phyloP scores from a whole-genome alignment of 495 filamentous ascomycete genomes.

The Penicillium alfredii region DNA sequence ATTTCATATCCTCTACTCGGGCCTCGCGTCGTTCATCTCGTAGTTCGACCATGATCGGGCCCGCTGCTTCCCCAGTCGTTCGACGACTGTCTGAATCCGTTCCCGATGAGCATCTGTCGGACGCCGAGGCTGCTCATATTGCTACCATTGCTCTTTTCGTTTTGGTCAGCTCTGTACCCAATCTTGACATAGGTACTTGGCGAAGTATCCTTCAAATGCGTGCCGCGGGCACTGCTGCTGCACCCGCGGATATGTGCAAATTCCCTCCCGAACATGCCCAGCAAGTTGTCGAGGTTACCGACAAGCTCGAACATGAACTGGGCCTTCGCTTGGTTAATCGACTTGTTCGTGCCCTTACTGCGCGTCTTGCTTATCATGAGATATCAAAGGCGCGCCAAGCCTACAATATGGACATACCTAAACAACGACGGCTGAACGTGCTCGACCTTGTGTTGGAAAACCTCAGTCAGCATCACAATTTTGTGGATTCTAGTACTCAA shows the following conservation, averaged over 20 bases:
- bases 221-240: constrained; percentile 46
- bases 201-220: constrained; percentile 46
- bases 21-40: constrained; percentile 34
- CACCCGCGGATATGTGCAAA: constrained; percentile 37
- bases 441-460: constrained; percentile 37
- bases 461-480: constrained; percentile 30
- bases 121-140: constrained; percentile 51
- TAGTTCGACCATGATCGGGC: constrained; percentile 23
- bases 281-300: constrained; percentile 35
- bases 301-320: constrained; percentile 57
- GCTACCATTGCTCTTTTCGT: constrained; percentile 52
- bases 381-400: constrained; percentile 42
- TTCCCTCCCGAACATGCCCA: constrained; percentile 22
- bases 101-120: constrained; percentile 39
- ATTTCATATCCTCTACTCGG: constrained; percentile 38
- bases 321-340: constrained; percentile 51
- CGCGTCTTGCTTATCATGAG: constrained; percentile 46
- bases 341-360: constrained; percentile 49
- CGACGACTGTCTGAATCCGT: constrained; percentile 23
- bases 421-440: constrained; percentile 27
- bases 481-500: constrained; percentile 25
- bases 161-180: constrained; percentile 47
- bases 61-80: constrained; percentile 21
- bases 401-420: constrained; percentile 27
- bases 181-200: constrained; percentile 43